Evolutionary conservation across 345 rosid genomes (phyloP), one percentile per base, ranked within the genome.

Genomic region (Kandelia obovata): DNA sequence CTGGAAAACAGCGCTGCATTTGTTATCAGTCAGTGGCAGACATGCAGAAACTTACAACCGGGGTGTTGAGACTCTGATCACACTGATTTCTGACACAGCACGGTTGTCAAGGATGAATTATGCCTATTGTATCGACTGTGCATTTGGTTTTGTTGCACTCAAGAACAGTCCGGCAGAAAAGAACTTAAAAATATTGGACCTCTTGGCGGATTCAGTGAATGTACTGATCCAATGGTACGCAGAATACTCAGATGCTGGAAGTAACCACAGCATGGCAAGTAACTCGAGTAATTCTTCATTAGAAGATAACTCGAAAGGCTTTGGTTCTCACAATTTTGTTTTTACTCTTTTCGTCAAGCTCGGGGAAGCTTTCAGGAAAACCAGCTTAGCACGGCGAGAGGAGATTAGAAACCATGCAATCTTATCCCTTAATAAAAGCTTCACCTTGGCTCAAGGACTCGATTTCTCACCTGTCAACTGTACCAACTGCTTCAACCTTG

Each of bases 361-460:
- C 56, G 92, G 96, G 0, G 99, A 95, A 61, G 96, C 92, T 21
- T 81, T 95, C 21, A 63, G 92, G 35, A 90, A 92, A 73, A 85
- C 96, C 5, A 89, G 96, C 68, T 70, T 92, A 30, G 92, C 97
- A 5, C 77, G 96, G 0, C 69, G 96, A 15, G 96, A 95, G 60
- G 99, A 95, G 83, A 81, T 90, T 64, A 76, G 98, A 39, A 95
- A 95, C 85, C 78, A 76, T 51, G 90, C 96, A 16, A 82, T 90
- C 31, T 16, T 59, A 7, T 75, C 87, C 15, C 88, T 92, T 2
- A 77, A 80, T 65, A 85, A 56, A 64, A 77, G 92, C 71, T 95
- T 95, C 69, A 28, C 37, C 7, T 49, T 85, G 70, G 91, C 83
- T 0, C 88, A 88, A 25, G 93, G 80, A 10, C 86, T 95, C 7